Evolutionary conservation across 306 rosid genomes (phyloP).

Genomic region (Vigna reflexopilosa): DNA sequence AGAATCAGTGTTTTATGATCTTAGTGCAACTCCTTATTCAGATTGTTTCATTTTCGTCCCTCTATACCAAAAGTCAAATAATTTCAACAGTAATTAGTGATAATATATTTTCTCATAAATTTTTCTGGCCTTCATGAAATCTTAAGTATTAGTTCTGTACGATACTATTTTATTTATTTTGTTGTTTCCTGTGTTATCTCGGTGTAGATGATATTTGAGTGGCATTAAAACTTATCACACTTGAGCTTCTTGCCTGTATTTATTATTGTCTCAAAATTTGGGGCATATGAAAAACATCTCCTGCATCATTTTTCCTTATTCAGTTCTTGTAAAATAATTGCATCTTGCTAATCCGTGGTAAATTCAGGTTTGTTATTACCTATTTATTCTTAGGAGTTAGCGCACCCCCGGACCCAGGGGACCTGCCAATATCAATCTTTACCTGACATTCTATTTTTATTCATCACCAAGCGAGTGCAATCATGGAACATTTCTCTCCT

Average conservation of each 20-base stretch:
- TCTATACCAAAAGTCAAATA: background rate
- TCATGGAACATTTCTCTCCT: constrained; percentile 29
- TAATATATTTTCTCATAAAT: constrained; percentile 8
- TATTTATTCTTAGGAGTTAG: constrained; percentile 31
- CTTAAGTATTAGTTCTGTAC: constrained; percentile 13
- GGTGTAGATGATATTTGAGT: constrained; percentile 5
- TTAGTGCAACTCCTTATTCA: background rate
- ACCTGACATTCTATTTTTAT: constrained; percentile 26
- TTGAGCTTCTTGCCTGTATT: constrained; percentile 31
- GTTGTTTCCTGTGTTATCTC: constrained; percentile 24
- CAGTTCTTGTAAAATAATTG: constrained; percentile 24
- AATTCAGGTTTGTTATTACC: constrained; percentile 3
- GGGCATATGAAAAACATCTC: background rate
- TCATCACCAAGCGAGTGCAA: constrained; percentile 39
- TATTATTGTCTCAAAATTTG: constrained; percentile 11
- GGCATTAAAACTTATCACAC: constrained; percentile 3
- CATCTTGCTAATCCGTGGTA: constrained; percentile 12
- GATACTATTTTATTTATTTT: background rate
- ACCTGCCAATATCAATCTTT: constrained; percentile 9
- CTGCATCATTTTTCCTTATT: constrained; percentile 22
- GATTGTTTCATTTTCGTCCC: background rate
- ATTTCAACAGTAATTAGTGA: constrained; percentile 3
- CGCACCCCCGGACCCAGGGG: constrained; percentile 16
- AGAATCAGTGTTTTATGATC: background rate
- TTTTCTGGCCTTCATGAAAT: constrained; percentile 28